These are phyloP conservation scores for Pinus albicaulis DNA, from an alignment of 75 land plant genomes.

Conservation along the genomic window DNA sequence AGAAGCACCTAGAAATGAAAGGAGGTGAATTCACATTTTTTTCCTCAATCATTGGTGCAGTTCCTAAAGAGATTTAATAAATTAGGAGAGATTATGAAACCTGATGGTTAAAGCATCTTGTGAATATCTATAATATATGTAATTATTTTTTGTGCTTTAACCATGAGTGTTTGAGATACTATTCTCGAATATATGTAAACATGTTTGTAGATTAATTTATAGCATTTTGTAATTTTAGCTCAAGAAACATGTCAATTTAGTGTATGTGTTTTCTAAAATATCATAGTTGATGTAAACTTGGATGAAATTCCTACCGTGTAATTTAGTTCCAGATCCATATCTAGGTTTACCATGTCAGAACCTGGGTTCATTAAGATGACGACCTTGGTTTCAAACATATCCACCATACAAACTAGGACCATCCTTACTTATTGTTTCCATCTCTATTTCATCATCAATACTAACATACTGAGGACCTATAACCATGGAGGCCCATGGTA, in stretches of 20 bases:
- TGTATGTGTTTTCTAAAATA: slow-evolving; percentile 1
- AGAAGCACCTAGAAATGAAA: slow-evolving; percentile 2
- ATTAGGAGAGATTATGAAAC: slow-evolving; percentile 1
- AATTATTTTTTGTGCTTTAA: neutral
- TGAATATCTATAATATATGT: neutral
- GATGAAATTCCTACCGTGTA: no score
- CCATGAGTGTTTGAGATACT: slow-evolving; percentile 6
- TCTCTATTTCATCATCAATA: no score
- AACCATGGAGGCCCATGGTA: no score
- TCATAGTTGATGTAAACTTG: neutral
- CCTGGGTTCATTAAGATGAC: no score
- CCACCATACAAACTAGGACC: no score
- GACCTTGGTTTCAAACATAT: no score
- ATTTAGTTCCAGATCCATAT: no score
- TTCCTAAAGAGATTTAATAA: slow-evolving; percentile 2
- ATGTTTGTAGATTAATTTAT: neutral
- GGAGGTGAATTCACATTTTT: neutral
- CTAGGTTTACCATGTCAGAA: no score
- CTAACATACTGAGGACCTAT: no score
- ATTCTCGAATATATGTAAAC: slow-evolving; percentile 6
- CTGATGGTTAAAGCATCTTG: slow-evolving; percentile 7
- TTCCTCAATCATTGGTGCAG: slow-evolving; percentile 2
- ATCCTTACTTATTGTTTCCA: no score
- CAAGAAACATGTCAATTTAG: slow-evolving; percentile 2
- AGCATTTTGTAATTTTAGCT: neutral